Percentiles rank a stretch among this genome's conserved stretches.
Evolutionary conservation across 2,329 filamentous ascomycete genomes (phyloP).

Genomic region (Colletotrichum sp.): DNA sequence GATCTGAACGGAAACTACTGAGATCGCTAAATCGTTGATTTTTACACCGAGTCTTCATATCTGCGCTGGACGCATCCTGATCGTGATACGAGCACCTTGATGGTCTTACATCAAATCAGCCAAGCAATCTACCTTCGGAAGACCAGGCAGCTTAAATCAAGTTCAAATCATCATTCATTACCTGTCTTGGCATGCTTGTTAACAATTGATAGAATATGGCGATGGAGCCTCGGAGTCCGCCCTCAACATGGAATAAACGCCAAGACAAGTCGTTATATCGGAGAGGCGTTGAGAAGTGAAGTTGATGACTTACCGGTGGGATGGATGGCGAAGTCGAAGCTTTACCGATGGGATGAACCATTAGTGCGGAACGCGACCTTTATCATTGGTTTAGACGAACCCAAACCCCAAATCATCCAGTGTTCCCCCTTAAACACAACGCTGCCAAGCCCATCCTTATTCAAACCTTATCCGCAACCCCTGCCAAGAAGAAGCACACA

Average conservation of each 20-base stretch:
- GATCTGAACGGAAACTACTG: background rate
- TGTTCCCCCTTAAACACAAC: background rate
- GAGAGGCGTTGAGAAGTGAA: background rate
- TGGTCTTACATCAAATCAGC: background rate
- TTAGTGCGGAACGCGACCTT: background rate
- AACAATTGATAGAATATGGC: accelerated
- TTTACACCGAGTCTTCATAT: background rate
- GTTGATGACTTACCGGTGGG: background rate
- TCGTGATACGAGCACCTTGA: background rate
- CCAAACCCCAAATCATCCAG: background rate
- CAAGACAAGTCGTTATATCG: background rate
- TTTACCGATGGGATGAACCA: background rate
- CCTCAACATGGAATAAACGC: background rate
- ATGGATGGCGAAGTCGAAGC: background rate
- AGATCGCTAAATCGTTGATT: background rate
- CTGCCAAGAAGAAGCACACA: background rate
- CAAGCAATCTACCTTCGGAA: background rate
- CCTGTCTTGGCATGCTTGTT: background rate
- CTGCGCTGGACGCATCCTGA: background rate
- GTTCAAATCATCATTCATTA: background rate
- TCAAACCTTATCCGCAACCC: slow-evolving; percentile 14
- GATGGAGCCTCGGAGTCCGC: background rate
- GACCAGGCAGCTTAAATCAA: background rate
- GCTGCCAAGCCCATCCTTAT: background rate
- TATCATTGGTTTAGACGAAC: background rate